Conservation (phyloP, 2,329 filamentous ascomycete species). For the Aciculosporium take region DNA sequence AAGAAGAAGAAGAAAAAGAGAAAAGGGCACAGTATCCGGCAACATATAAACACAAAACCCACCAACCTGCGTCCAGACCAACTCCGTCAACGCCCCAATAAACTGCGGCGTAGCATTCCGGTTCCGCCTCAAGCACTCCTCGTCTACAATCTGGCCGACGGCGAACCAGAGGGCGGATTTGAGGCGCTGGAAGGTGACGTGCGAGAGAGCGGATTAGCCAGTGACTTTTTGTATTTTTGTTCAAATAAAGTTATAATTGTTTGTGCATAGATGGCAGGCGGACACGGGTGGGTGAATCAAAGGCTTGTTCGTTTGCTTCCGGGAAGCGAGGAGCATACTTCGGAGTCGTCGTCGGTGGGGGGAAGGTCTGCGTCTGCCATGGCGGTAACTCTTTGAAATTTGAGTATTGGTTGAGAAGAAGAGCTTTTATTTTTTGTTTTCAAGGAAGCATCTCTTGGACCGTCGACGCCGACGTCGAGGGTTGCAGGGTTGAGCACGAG, state of each 20-base stretch:
- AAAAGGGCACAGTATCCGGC: background rate
- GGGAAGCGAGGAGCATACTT: constrained; percentile 13
- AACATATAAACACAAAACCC: constrained; percentile 17
- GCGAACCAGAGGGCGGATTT: constrained; percentile 77
- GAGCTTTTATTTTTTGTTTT: too few relatives aligned
- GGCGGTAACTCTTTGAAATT: too few relatives aligned
- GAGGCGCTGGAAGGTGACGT: constrained; percentile 62
- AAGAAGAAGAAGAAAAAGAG: background rate
- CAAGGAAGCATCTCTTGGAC: too few relatives aligned
- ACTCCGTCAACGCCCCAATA: constrained; percentile 71
- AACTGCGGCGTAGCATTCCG: constrained; percentile 87
- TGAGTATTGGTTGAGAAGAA: too few relatives aligned
- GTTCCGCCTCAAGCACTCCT: constrained; percentile 47
- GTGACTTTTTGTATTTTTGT: too few relatives aligned
- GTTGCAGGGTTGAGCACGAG: too few relatives aligned
- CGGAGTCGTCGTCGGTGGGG: constrained; percentile 21
- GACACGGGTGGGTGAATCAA: too few relatives aligned
- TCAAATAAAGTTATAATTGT: too few relatives aligned
- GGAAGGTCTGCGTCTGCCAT: constrained; percentile 19
- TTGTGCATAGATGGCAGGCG: too few relatives aligned
- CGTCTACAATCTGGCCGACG: constrained; percentile 77
- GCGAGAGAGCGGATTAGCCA: too few relatives aligned
- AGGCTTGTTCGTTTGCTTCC: too few relatives aligned
- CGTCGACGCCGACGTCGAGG: too few relatives aligned
- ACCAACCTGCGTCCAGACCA: constrained; percentile 83